Evolutionary conservation across 345 rosid species (phyloP).

Genomic region (Eucalyptus polybractea): DNA sequence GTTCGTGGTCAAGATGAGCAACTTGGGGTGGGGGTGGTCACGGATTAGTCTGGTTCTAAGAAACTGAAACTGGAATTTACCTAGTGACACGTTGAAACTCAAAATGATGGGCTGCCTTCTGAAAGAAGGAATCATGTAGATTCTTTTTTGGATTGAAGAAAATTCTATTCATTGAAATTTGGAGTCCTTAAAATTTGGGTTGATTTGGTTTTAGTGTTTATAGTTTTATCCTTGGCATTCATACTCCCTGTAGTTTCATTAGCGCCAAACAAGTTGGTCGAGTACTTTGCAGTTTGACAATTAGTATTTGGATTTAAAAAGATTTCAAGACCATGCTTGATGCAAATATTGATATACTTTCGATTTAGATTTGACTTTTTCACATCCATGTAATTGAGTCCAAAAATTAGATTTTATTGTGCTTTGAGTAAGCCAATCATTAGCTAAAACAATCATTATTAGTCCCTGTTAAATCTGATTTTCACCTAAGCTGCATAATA

Average conservation of each 20-base stretch:
- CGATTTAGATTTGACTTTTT: not conserved
- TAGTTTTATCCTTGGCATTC: not conserved
- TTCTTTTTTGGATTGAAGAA: not conserved
- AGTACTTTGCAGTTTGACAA: not conserved
- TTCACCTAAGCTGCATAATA: not conserved
- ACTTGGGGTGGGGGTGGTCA: not conserved
- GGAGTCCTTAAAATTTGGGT: not conserved
- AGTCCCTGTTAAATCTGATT: not conserved
- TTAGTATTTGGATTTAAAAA: not conserved
- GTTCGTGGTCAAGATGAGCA: not conserved
- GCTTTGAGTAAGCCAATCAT: not conserved
- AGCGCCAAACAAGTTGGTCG: not conserved
- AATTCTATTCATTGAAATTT: not conserved
- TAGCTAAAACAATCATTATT: not conserved
- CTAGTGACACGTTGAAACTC: not conserved
- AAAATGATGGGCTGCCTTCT: not conserved
- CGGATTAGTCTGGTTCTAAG: not conserved
- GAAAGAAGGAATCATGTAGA: not conserved
- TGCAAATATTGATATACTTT: not conserved
- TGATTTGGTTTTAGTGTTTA: accelerated
- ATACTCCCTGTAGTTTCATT: not conserved
- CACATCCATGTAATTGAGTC: not conserved
- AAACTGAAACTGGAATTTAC: not conserved
- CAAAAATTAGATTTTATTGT: not conserved
- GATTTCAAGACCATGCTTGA: not conserved